A percentile compares a stretch with the other conserved stretches of the same genome.
Conservation (phyloP, 768 basidiomycete species). For the Russula olivacea region DNA sequence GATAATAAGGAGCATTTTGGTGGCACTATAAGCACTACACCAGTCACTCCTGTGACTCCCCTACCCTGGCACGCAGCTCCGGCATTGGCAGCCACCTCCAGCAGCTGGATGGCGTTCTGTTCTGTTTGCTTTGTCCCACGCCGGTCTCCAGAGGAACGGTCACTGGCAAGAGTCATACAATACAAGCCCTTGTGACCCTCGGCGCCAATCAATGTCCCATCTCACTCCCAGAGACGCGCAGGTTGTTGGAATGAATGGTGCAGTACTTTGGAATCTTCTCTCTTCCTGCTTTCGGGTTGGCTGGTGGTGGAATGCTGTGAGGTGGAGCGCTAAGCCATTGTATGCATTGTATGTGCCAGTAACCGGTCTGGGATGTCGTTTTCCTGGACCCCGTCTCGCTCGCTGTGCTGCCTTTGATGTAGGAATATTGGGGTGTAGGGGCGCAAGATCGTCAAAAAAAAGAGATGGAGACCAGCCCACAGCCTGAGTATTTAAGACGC, state of each 20-base stretch:
- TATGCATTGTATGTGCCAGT: not conserved
- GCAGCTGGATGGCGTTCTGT: too few relatives aligned
- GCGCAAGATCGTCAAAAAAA: not conserved
- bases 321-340: not conserved
- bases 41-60: not conserved
- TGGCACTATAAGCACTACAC: not conserved
- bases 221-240: not conserved
- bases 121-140: too few relatives aligned
- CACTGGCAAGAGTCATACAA: not conserved
- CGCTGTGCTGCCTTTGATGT: not conserved
- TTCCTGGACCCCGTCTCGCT: not conserved
- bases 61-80: not conserved
- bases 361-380: too few relatives aligned
- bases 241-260: not conserved
- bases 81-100: too few relatives aligned
- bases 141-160: too few relatives aligned
- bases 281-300: not conserved
- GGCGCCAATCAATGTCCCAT: not conserved
- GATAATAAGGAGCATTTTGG: not conserved
- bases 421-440: constrained; percentile 12
- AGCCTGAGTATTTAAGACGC: not conserved
- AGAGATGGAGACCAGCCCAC: not conserved
- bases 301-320: not conserved
- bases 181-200: not conserved
- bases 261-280: not conserved